phyloP scores from a whole-genome alignment of 495 filamentous ascomycete species.

The Podospora pseudopauciseta region DNA sequence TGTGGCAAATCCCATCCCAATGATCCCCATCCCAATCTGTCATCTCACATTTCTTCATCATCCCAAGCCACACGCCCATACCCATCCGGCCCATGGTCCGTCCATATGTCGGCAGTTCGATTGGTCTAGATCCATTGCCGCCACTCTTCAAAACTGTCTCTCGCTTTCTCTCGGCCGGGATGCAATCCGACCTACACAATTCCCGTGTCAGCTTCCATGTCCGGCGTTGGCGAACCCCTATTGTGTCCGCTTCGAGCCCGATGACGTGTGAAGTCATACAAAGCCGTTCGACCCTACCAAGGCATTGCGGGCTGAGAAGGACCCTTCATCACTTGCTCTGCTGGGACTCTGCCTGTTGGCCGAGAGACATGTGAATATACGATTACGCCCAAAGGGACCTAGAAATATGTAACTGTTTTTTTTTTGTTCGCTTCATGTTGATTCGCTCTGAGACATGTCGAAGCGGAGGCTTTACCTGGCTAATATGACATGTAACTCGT shows the following conservation, averaged over 20 bases:
- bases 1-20: neutral
- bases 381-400: neutral
- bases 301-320: neutral
- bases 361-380: neutral
- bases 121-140: too few species aligned
- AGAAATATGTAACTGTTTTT: neutral
- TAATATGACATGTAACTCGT: neutral
- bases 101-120: too few species aligned
- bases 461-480: neutral
- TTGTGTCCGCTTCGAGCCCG: neutral
- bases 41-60: neutral
- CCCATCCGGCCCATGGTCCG: neutral
- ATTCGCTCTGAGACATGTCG: neutral
- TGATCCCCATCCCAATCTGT: neutral
- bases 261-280: constrained; percentile 7
- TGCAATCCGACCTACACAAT: neutral
- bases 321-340: neutral
- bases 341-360: neutral
- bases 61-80: neutral
- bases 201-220: neutral
- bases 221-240: neutral
- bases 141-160: too few species aligned
- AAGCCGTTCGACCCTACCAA: constrained; percentile 1
- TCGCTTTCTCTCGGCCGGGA: neutral
- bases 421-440: constrained; percentile 1